Evolutionary conservation across 129 eudicot genomes (phyloP), one percentile per base, ranked within the genome.

Genomic region (Chrysanthemum lavandulifolium): DNA sequence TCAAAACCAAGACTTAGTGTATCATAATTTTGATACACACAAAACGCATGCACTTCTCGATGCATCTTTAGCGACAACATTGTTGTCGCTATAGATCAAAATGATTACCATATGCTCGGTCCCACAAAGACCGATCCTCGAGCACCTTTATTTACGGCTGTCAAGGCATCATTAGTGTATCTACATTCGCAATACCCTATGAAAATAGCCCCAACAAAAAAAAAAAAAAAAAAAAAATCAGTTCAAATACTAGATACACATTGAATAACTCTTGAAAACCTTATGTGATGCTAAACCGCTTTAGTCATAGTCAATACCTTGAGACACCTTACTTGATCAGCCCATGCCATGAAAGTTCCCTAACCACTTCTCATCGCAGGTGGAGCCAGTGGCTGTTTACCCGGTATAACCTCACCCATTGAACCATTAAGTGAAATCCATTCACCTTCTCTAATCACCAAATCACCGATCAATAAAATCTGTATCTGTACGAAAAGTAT

Each of bases 161-260:
- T 74, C 67, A 87, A 81, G 58, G 98, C 97, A 78, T 94, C 98
- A 47, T 86, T 91, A 52, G 97, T 31, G 98, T 90, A 73, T 94
- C 97, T 31, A 97, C 98, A 82, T 94, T 94, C 19, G 98, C 98
- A 97, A 94, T 94, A 54, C 90, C 99, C 98, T 93, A 74, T 49
- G 25, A 13, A 6, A 49, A 73, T 48, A 65, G 66, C 61, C 25
- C 25, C 25, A 23, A 23, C 25, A n/a, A 23, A 23, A 23, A 23
- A 23, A 23, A 23, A 23, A 23, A 23, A 23, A 19, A n/a, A n/a
- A 50, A 13, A 9, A 16, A 10, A 2, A 25, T 76, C 59, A 80
- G 5, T 77, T 56, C 11, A 47, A 59, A 19, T 58, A 57, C 21
- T 67, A 19, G 21, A 19, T 19, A 19, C 55, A 53, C 55, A 74